phyloP scores from a whole-genome alignment of 352 stramenopile genomes.

The Plasmopara muralis region DNA sequence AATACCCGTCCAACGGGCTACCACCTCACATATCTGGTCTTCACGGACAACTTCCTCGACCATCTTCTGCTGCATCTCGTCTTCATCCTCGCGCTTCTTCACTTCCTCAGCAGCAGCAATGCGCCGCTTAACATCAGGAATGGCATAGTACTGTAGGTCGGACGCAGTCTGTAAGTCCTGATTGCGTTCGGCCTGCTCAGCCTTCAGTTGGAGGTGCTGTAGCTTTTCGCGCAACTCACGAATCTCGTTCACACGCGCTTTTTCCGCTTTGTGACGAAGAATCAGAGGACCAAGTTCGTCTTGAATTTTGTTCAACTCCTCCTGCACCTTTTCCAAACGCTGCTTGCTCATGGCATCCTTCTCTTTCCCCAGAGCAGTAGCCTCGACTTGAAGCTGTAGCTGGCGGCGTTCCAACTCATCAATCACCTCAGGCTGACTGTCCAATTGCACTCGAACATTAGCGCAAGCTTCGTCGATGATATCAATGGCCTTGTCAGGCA shows the following conservation, averaged over 20 bases:
- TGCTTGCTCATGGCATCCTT: conserved; percentile 91
- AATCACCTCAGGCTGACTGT: conserved; percentile 94
- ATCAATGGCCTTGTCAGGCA: conserved; percentile 94
- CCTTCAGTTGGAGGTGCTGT: conserved; percentile 87
- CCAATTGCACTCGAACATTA: conserved; percentile 89
- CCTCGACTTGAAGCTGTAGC: conserved; percentile 94
- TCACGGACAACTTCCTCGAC: conserved; percentile 82
- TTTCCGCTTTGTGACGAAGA: conserved; percentile 89
- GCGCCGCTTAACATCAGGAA: conserved; percentile 88
- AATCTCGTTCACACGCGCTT: conserved; percentile 89
- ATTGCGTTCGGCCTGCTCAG: conserved; percentile 90
- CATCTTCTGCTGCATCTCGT: conserved; percentile 53
- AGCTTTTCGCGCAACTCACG: conserved; percentile 93
- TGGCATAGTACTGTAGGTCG: conserved; percentile 94
- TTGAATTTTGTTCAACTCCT: conserved; percentile 88
- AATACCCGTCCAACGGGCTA: conserved; percentile 88
- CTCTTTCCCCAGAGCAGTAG: conserved; percentile 89
- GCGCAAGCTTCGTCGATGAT: conserved; percentile 92
- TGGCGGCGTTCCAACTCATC: conserved; percentile 93
- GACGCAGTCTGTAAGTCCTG: conserved; percentile 93
- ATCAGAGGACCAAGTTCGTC: conserved; percentile 88
- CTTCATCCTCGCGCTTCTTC: conserved; percentile 59
- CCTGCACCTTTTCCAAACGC: conserved; percentile 86
- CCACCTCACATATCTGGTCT: conserved; percentile 88
- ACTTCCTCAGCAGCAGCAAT: conserved; percentile 76